Evolutionary conservation across 805 yeast species (phyloP).

Genomic region (Kuraishia hungarica): DNA sequence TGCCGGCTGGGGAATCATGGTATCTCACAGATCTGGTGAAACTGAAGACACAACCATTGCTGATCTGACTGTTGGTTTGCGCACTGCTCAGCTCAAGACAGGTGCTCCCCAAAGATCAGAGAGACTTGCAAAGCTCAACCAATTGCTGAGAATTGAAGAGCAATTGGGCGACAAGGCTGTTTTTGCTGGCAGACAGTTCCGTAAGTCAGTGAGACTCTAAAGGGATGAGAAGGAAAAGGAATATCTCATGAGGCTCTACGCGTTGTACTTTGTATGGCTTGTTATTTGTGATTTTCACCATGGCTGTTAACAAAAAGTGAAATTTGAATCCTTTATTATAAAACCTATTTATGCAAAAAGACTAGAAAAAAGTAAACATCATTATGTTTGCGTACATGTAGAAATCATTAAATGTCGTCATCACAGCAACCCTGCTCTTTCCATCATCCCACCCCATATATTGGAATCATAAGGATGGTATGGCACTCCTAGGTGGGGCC

Average conservation of each 20-base stretch:
- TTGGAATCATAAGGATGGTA: not conserved
- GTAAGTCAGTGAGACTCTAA: slow-evolving; percentile 26
- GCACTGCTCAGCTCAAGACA: slow-evolving; percentile 98
- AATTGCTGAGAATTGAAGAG: slow-evolving; percentile 97
- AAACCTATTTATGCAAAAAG: not conserved
- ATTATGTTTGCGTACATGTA: not conserved
- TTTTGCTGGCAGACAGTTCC: slow-evolving; percentile 92
- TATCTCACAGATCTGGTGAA: slow-evolving; percentile 99
- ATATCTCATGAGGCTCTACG: no score
- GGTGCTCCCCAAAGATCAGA: slow-evolving; percentile 99
- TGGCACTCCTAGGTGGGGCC: not conserved
- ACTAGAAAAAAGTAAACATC: slow-evolving; percentile 1
- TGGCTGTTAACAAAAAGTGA: no score
- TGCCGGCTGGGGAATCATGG: slow-evolving; percentile 99
- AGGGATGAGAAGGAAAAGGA: not conserved
- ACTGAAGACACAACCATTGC: slow-evolving; percentile 98
- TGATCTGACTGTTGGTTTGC: slow-evolving; percentile 94
- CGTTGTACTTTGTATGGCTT: no score
- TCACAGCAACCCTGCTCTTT: not conserved
- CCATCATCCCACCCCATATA: not conserved
- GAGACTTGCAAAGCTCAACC: slow-evolving; percentile 98
- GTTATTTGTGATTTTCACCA: not conserved
- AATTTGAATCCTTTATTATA: not conserved
- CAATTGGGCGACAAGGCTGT: slow-evolving; percentile 96
- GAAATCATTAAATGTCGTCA: not conserved